Evolutionary conservation across 1,139 yeast genomes (phyloP), one percentile per base, ranked within the genome.

Genomic region (Candida glucosophila): DNA sequence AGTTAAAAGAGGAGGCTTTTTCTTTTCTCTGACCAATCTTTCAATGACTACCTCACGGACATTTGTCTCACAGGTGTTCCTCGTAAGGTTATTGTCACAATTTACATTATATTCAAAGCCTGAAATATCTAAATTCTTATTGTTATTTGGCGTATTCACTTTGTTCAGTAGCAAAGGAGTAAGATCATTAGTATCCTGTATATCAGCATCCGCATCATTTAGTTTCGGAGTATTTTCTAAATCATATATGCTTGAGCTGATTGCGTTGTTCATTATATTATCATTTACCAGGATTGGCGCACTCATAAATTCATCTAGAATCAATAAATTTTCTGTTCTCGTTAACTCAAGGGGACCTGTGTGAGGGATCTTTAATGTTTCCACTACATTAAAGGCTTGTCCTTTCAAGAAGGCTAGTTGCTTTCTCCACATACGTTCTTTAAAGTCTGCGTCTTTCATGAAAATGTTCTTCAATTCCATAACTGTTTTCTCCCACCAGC

Each of bases 391-490:
- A 50, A 77, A 78, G 0, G 90, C 85, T 41, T 80, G 90, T 0
- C 92, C 92, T 41, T 79, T 79, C 40, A 80, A 41, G 1, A 79
- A 79, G 0, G 83, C 76, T 58, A 78, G 60, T 41, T 80, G 90
- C 31, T 71, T 67, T 22, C 52, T 55, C 77, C 82, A 79, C 74
- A 77, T 65, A 25, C 83, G 53, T 34, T 68, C 73, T 34, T 69
- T 73, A 44, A 77, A 78, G 34, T 77, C 82, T 2, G 64, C 49
- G 42, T 78, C 86, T 24, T 67, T 57, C 26, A 62, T 52, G 36
- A 76, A 73, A 23, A 73, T 53, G 22, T 58, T 56, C 17, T 66
- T 57, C 29, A 79, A 54, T 22, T 63, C 57, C 2, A 49, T 36
- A 0, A 70, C 56, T 1, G 79, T 61, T 25, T 67, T 67, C 37